Evolutionary conservation across 2,329 filamentous ascomycete species (phyloP).

Genomic region (Calonectria crousiana): DNA sequence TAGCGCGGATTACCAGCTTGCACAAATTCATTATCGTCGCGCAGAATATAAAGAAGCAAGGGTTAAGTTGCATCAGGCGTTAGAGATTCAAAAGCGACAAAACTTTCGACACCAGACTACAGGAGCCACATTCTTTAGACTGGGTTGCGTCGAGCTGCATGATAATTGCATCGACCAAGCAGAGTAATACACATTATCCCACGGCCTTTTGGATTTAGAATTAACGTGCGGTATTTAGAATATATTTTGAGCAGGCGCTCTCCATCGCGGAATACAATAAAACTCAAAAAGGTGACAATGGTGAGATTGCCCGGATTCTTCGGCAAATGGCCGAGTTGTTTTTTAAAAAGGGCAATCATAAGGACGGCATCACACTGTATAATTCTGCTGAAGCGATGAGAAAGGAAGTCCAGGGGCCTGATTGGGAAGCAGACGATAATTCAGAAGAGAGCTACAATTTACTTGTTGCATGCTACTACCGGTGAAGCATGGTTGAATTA

Average conservation of each 20-base stretch:
- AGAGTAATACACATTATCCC: background rate
- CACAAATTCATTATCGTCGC: background rate
- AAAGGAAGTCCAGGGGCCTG: background rate
- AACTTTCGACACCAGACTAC: background rate
- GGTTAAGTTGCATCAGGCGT: background rate
- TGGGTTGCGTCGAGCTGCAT: background rate
- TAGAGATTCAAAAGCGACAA: background rate
- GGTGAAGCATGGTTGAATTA: background rate
- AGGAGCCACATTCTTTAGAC: background rate
- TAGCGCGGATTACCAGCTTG: background rate
- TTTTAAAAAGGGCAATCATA: background rate
- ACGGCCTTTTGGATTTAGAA: background rate
- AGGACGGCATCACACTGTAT: background rate
- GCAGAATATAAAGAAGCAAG: background rate
- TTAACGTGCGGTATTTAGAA: background rate
- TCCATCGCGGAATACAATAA: background rate
- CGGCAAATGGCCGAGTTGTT: background rate
- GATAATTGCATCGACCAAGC: background rate
- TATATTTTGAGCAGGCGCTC: background rate
- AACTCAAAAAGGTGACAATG: background rate
- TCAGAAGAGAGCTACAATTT: background rate
- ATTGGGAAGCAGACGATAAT: background rate
- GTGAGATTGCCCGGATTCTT: background rate
- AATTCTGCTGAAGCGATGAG: background rate
- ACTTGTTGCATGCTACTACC: background rate